Percentiles rank a stretch among this genome's conserved stretches.
These are phyloP conservation scores for Brettanomyces sp. DNA, from an alignment of 805 yeast genomes.

Conservation along the genomic window DNA sequence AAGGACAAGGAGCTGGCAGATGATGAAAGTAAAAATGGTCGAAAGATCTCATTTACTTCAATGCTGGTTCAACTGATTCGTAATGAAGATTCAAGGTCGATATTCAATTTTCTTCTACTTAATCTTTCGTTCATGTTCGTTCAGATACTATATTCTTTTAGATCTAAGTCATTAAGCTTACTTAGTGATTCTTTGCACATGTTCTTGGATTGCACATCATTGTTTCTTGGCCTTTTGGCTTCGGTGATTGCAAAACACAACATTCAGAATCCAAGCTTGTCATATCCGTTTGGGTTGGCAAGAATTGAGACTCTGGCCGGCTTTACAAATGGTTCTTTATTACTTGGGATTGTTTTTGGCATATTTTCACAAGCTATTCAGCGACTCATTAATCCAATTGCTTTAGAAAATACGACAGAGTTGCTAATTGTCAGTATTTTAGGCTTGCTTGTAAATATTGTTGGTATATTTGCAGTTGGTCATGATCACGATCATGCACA, in stretches of 20 bases:
- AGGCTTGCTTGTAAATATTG: slow-evolving; percentile 81
- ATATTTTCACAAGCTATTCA: slow-evolving; percentile 82
- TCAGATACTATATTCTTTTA: slow-evolving; percentile 82
- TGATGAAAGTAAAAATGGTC: neutral
- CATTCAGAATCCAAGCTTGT: slow-evolving; percentile 17
- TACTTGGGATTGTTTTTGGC: slow-evolving; percentile 83
- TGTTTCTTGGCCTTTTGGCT: slow-evolving; percentile 84
- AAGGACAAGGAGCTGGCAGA: neutral
- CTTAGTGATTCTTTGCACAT: slow-evolving; percentile 91
- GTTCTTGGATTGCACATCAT: slow-evolving; percentile 90
- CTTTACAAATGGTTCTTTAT: slow-evolving; percentile 83
- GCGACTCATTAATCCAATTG: slow-evolving; percentile 69
- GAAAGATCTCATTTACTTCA: slow-evolving; percentile 9
- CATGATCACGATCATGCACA: slow-evolving; percentile 37
- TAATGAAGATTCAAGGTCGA: slow-evolving; percentile 72
- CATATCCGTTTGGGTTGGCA: slow-evolving; percentile 77
- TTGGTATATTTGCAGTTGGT: slow-evolving; percentile 90
- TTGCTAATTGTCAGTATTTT: slow-evolving; percentile 72
- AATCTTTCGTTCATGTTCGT: slow-evolving; percentile 92
- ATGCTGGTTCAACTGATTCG: slow-evolving; percentile 27
- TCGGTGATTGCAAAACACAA: slow-evolving; percentile 37
- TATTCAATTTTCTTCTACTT: slow-evolving; percentile 75
- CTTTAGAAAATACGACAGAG: slow-evolving; percentile 71
- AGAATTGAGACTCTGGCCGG: slow-evolving; percentile 91
- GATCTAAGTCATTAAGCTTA: slow-evolving; percentile 86